phyloP scores from a whole-genome alignment of 176 grass and related monocot genomes.

The Cocos nucifera region DNA sequence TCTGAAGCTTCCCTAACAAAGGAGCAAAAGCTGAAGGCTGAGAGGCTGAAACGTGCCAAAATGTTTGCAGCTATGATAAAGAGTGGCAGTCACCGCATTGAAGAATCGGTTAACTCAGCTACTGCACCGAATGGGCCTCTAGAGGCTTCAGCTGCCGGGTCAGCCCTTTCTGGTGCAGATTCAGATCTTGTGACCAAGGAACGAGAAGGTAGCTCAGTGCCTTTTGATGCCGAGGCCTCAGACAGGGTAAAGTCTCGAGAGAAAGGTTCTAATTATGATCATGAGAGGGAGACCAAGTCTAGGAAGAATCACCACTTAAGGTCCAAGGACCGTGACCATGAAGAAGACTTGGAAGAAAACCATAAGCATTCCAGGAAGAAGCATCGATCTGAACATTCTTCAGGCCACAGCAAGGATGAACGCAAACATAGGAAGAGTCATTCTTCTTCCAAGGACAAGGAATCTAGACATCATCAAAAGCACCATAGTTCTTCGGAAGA shows the following conservation, averaged over 20 bases:
- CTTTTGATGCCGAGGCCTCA: constrained; percentile 23
- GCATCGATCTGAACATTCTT: constrained; percentile 45
- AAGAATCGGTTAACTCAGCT: constrained; percentile 19
- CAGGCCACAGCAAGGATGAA: constrained; percentile 25
- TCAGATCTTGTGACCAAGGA: constrained; percentile 25
- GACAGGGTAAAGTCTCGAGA: constrained; percentile 11
- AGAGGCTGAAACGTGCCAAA: constrained; percentile 86
- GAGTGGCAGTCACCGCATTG: constrained; percentile 14
- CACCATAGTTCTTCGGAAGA: constrained; percentile 48
- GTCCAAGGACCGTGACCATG: constrained; percentile 16
- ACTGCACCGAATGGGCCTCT: constrained; percentile 20
- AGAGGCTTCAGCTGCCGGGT: constrained; percentile 22
- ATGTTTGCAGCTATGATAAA: constrained; percentile 92
- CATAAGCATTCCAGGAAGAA: constrained; percentile 31
- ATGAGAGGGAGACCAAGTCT: constrained; percentile 23
- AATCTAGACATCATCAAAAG: constrained; percentile 20
- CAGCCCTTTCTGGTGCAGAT: constrained; percentile 14
- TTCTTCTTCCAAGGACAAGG: constrained; percentile 31
- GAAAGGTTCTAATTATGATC: constrained; percentile 31
- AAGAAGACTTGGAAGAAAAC: constrained; percentile 28
- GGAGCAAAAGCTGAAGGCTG: constrained; percentile 85
- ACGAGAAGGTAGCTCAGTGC: constrained; percentile 50
- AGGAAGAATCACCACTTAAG: constrained; percentile 28
- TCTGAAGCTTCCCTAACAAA: constrained; percentile 70
- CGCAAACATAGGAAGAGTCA: constrained; percentile 30